A percentile compares a stretch with the other conserved stretches of the same genome.
Conservation (phyloP, 2,329 filamentous ascomycete genomes). For the Myriosclerotinia duriaeana region DNA sequence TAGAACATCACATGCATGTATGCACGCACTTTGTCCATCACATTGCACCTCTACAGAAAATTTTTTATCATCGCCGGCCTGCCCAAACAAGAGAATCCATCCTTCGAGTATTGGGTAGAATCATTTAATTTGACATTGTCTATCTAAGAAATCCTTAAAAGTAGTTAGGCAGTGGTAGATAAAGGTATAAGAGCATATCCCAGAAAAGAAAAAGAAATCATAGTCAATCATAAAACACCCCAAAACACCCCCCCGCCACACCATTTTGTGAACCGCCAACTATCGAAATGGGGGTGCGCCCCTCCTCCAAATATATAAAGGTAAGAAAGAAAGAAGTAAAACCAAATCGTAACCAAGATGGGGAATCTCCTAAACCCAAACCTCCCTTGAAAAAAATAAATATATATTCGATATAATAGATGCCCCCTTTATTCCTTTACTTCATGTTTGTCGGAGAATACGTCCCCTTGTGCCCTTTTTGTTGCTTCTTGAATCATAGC, state of each 20-base stretch:
- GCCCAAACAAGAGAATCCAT: too few relatives aligned
- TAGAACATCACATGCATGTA: too few relatives aligned
- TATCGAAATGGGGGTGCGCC: conserved; percentile 4
- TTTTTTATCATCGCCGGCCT: too few relatives aligned
- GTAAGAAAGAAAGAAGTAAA: conserved; percentile 8
- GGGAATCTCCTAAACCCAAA: conserved; percentile 4
- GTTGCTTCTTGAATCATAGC: conserved; percentile 56
- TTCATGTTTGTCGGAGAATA: conserved; percentile 61
- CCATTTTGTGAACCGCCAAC: conserved; percentile 9
- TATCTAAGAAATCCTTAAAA: neutral
- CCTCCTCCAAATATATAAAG: conserved; percentile 4
- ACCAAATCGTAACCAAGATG: conserved; percentile 19
- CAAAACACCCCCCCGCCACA: neutral
- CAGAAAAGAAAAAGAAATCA: neutral
- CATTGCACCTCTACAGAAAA: too few relatives aligned
- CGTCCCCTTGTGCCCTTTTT: conserved; percentile 43
- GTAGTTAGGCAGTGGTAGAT: neutral
- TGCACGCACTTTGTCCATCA: too few relatives aligned
- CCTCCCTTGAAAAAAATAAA: neutral
- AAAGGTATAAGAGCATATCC: neutral
- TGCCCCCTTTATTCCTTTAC: conserved; percentile 46
- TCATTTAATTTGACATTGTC: conserved; percentile 5
- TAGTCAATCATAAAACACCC: conserved; percentile 14
- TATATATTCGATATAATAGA: neutral
- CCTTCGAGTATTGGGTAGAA: neutral